Base-by-base conservation (phyloP, 1,139 yeast species). In the Tardiomyces depauwii region DNA sequence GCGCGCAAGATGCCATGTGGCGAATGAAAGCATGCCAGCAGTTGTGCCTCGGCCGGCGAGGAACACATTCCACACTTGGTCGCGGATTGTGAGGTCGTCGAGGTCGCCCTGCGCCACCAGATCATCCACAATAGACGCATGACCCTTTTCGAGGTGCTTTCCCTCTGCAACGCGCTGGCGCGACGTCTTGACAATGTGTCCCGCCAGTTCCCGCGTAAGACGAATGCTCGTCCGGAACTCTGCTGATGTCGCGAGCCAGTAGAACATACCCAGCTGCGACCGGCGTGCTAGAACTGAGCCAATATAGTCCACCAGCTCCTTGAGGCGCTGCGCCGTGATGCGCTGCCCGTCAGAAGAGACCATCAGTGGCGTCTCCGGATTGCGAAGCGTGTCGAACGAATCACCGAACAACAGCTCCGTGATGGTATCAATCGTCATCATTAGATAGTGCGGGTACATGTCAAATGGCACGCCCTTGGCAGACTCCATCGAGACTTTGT, bases 391-490 rank as follows among this genome's bases (percentile, higher is more conserved):
- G 45, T 66, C 65, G 14, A 72, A 74, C 11, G 77, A 69, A 55
- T 72, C 76, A 12, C 82, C 82, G 61, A 77, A 77, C 53, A 77
- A 64, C 55, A 76, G 75, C 59, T 77, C 80, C 14, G 80, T 72
- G 4, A 82, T 75, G 19, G 78, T 70, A 56, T 77, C 82, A 49
- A 77, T 66, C 4, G 82, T 77, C 43, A 77, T 62, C 49, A 62
- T 62, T 60, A 70, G 76, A 56, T 75, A 74, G 45, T 71, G 63
- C 30, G 65, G 69, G 55, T 76, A 80, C 28, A 76, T 58, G 51
- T 78, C 79, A 51, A 75, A 64, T n/a, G 41, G 30, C 38, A 40
- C 23, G 33, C 60, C 42, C 63, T 27, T 41, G 3, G 78, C 78
- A 27, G 78, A 74, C 40, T 78, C 74, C 53, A 73, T 77, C 53